Base-by-base conservation (phyloP, 805 yeast species). In the Monosporozyma siamensis region DNA sequence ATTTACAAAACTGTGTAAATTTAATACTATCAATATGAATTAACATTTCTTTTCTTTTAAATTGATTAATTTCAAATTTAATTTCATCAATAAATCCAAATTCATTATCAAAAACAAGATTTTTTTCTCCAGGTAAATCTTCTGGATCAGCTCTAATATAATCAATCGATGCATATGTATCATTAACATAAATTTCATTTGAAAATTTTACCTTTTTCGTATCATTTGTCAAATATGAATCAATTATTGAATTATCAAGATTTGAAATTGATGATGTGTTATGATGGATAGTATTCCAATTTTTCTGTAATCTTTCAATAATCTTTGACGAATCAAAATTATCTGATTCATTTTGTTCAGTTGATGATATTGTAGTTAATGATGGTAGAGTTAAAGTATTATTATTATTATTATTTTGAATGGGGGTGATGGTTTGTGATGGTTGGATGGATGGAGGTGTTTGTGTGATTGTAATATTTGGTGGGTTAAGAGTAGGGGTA, bases 11-110 rank as follows among this genome's bases (percentile, higher is more conserved):
- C 54, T 84, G 92, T 4, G 92, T 82, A 56, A 76, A 74, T 26
- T 64, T 60, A 43, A 70, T 71, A 32, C 86, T 78, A 30, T 68
- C 64, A 42, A 74, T 79, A 58, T 83, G 88, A 26, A 83, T 82
- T 32, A 66, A 60, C 94, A 84, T 83, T 44, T 75, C 82, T 41
- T 64, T 64, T 49, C 74, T 70, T 55, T 84, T 84, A 63, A 65
- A 82, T 27, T 68, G 65, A 53, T 84, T 83, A 50, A 84, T 58
- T 54, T 83, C 89, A 25, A 67, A 63, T 57, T 85, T 77, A 50
- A 83, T 77, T 42, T 52, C 51, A 4, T 44, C 46, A 22, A 61
- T 42, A 22, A 47, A 50, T 10, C 52, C 47, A 40, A 43, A 42
- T 32, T 50, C 45, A 22, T 47, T 46, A 22, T 34, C 39, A 34